phyloP scores from a whole-genome alignment of 352 stramenopile species.

The Phytophthora multivora region DNA sequence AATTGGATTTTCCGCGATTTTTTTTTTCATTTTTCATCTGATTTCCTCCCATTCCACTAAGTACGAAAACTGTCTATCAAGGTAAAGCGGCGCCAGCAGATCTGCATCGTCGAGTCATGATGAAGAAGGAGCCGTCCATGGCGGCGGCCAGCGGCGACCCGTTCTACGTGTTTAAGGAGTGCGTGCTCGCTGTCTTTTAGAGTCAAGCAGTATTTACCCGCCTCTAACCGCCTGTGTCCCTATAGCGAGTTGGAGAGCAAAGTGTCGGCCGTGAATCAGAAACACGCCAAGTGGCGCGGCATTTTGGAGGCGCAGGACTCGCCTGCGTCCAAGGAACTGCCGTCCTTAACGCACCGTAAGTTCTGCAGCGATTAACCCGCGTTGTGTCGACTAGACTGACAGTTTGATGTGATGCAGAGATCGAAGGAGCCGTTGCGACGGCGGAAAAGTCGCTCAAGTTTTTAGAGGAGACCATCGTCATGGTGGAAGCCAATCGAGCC shows the following conservation, averaged over 20 bases:
- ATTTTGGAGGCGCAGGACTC: slow-evolving; percentile 52
- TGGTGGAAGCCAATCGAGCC: slow-evolving; percentile 77
- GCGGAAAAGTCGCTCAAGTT: slow-evolving; percentile 84
- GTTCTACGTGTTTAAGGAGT: slow-evolving; percentile 90
- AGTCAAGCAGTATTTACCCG: too few relatives aligned
- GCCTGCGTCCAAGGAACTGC: slow-evolving; percentile 54
- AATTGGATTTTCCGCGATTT: slow-evolving; percentile 45
- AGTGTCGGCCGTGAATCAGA: slow-evolving; percentile 72
- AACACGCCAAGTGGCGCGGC: slow-evolving; percentile 69
- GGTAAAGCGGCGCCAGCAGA: slow-evolving; percentile 8
- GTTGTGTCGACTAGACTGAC: neutral
- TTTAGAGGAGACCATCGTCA: slow-evolving; percentile 82
- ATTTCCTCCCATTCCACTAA: slow-evolving; percentile 22
- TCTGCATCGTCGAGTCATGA: slow-evolving; percentile 18
- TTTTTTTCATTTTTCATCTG: slow-evolving; percentile 10
- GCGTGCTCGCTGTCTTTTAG: slow-evolving; percentile 1
- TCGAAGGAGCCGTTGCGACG: slow-evolving; percentile 50
- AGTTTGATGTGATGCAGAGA: slow-evolving; percentile 44
- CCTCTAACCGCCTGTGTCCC: neutral
- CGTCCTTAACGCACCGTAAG: slow-evolving; percentile 57
- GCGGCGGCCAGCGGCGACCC: slow-evolving; percentile 63
- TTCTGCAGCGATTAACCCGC: slow-evolving; percentile 5
- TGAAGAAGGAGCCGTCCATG: slow-evolving; percentile 35
- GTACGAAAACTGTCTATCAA: slow-evolving; percentile 7
- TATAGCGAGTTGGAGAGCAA: slow-evolving; percentile 77